A percentile compares a stretch with the other conserved stretches of the same genome.
Evolutionary conservation across 768 basidiomycete species (phyloP).

Genomic region (Tylopilus vinaceipallidus): DNA sequence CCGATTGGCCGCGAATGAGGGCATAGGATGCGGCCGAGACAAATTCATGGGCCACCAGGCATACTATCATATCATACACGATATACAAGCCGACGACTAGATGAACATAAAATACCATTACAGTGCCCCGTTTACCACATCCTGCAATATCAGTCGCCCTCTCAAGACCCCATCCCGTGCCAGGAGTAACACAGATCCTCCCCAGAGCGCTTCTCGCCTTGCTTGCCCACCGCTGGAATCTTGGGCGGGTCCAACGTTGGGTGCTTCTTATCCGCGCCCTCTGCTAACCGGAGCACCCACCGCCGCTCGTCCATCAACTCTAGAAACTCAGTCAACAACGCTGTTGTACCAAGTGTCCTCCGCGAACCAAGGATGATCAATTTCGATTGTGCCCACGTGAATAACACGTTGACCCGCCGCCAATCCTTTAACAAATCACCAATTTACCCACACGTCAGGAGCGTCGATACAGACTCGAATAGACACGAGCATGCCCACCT

Average conservation of each 20-base stretch:
- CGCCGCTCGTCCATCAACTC: conserved; percentile 62
- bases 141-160: conserved; percentile 58
- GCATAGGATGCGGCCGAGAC: no score
- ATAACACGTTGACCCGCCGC: conserved; percentile 94
- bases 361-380: conserved; percentile 88
- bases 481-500: conserved; percentile 46
- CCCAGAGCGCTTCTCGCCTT: conserved; percentile 13
- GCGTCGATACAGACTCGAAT: not conserved
- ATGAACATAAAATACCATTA: no score
- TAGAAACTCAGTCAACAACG: conserved; percentile 75
- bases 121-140: conserved; percentile 56
- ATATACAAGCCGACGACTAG: no score
- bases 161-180: conserved; percentile 45
- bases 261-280: conserved; percentile 55
- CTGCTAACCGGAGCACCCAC: conserved; percentile 69
- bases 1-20: no score
- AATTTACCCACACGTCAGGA: conserved; percentile 44
- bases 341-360: conserved; percentile 61
- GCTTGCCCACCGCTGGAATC: conserved; percentile 9
- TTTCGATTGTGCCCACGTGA: conserved; percentile 90
- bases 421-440: conserved; percentile 95
- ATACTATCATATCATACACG: no score
- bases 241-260: conserved; percentile 25
- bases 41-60: no score
- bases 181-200: not conserved